Evolutionary conservation across 1,284 basidiomycete genomes (phyloP), one percentile per base, ranked within the genome.

Genomic region (Cutaneotrichosporon cavernicola): DNA sequence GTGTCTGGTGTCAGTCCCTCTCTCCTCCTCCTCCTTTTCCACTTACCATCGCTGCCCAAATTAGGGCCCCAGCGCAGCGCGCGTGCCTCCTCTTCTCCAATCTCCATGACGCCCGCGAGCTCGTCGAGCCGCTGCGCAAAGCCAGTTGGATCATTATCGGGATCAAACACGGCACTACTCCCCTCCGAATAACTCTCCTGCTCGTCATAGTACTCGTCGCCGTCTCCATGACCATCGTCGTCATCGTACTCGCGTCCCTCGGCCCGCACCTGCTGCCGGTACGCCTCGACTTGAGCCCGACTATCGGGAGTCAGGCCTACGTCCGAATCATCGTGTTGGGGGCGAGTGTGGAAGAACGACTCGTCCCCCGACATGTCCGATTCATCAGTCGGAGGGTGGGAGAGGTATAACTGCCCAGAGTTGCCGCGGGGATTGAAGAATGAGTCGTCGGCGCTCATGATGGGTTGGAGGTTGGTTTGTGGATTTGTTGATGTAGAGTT

Each of bases 71-170:
- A 76, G 53, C 71, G 69, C 11, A 77, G 5, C 0, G 76, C 73
- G 32, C 70, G 67, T 10, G 69, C 69, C 64, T 79, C 77, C 9
- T 64, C 69, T 61, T 78, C 76, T 5, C 71, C 63, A 18, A 76
- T 69, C 68, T 79, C 77, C 43, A 75, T 31, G 50, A 72, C 65
- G 9, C 77, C 77, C 6, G 77, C 76, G 11, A 79, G 65, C 66
- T 77, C 76, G 62, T 79, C 76, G 22, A 77, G 60, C n/a, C 75
- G 66, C 60, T 66, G 63, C 8, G 73, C 76, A 63, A 72, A 79
- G 13, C 64, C 71, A 46, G 72, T 73, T 0, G 77, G 76, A 66
- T 79, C 74, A 11, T 68, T 66, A 30, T 75, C 72, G 4, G 72
- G 71, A 62, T 78, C 75, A 62, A 72, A 74, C 22, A 66, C 66